phyloP scores from a whole-genome alignment of 805 yeast genomes.

The Starmerella etchellsii region DNA sequence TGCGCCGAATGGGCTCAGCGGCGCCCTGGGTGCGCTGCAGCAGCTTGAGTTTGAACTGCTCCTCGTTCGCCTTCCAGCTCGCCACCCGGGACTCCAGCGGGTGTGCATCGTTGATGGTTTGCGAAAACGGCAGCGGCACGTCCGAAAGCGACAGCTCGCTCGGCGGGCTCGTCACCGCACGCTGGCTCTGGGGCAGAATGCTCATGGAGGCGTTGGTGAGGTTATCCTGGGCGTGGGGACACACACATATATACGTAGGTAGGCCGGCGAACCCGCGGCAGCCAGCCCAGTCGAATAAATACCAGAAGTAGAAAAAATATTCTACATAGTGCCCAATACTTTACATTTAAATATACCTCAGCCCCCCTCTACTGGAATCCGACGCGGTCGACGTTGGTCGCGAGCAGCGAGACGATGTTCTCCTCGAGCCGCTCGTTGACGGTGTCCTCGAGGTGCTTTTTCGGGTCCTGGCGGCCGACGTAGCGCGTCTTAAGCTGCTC shows the following conservation, averaged over 20 bases:
- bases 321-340: no score
- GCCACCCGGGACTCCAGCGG: constrained; percentile 68
- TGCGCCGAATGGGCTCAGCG: constrained; percentile 84
- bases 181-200: neutral
- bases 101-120: constrained; percentile 37
- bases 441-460: constrained; percentile 85
- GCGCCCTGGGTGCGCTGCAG: constrained; percentile 79
- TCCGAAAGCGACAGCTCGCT: neutral
- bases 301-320: no score
- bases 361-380: constrained; percentile 78
- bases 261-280: no score
- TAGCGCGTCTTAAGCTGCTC: constrained; percentile 89
- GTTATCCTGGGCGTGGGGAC: neutral
- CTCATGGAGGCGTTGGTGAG: neutral
- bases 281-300: no score
- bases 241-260: no score
- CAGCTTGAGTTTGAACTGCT: constrained; percentile 55
- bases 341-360: no score
- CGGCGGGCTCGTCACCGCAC: neutral
- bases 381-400: constrained; percentile 79
- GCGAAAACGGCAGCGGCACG: constrained; percentile 21
- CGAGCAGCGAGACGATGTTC: constrained; percentile 72
- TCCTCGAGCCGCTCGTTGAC: constrained; percentile 80
- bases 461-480: constrained; percentile 97
- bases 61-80: constrained; percentile 72